Conservation (phyloP, 768 basidiomycete genomes). For the Phanerochaete sordida region DNA sequence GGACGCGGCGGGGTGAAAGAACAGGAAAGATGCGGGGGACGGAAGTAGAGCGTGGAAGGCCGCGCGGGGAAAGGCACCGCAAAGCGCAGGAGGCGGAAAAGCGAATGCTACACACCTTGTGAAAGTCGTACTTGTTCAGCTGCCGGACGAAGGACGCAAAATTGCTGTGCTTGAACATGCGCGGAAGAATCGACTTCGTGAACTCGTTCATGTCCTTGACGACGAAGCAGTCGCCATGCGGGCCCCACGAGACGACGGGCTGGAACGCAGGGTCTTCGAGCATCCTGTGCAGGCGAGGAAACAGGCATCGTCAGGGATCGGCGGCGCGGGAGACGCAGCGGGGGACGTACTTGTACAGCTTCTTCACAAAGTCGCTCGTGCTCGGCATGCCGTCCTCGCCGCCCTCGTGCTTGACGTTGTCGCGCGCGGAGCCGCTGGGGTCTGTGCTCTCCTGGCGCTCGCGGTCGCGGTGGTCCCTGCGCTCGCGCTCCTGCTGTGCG, state of each 20-base stretch:
- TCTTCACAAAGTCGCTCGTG: constrained; percentile 94
- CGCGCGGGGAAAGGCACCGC: constrained; percentile 9
- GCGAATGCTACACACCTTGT: constrained; percentile 53
- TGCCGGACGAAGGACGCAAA: constrained; percentile 92
- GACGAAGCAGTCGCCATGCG: constrained; percentile 83
- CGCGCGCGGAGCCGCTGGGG: neutral
- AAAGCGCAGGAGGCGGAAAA: constrained; percentile 4
- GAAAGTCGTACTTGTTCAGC: constrained; percentile 95
- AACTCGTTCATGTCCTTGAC: constrained; percentile 99
- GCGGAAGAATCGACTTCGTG: constrained; percentile 83
- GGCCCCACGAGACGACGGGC: constrained; percentile 79
- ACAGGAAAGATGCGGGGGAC: neutral
- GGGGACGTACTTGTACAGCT: constrained; percentile 75
- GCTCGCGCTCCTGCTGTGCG: constrained; percentile 44
- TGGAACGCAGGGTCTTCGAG: constrained; percentile 75
- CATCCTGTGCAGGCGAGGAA: constrained; percentile 54
- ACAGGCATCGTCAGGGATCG: neutral
- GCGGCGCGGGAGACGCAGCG: neutral
- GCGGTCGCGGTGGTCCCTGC: constrained; percentile 23
- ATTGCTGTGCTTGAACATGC: constrained; percentile 94
- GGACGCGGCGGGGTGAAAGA: neutral
- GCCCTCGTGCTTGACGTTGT: constrained; percentile 30
- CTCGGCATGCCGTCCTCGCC: constrained; percentile 80
- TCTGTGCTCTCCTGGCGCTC: constrained; percentile 4
- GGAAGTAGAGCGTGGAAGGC: constrained; percentile 5